Percentiles rank a stretch among this genome's conserved stretches.
Evolutionary conservation across 192 early-diverging fungal genomes (phyloP).

Genomic region (Diversispora epigaea): DNA sequence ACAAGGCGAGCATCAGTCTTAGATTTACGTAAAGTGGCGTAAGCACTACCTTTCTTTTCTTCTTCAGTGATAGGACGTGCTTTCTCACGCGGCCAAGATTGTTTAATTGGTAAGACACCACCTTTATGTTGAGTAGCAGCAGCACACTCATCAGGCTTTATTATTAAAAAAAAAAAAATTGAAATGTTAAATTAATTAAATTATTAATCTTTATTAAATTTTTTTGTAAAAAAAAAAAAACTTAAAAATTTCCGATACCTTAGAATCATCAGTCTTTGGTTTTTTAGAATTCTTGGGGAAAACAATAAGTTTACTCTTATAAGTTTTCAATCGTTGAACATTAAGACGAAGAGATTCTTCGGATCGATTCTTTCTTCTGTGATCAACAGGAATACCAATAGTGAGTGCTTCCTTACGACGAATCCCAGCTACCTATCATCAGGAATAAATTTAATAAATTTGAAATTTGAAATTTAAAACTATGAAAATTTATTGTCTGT

Average conservation of each 20-base stretch:
- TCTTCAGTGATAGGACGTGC: conserved; percentile 55
- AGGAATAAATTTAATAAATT: conserved; percentile 4
- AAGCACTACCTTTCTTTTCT: conserved; percentile 60
- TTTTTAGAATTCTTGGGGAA: conserved; percentile 93
- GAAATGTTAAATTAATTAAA: conserved; percentile 4
- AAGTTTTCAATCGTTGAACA: conserved; percentile 90
- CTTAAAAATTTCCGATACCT: conserved; percentile 38
- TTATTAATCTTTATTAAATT: neutral
- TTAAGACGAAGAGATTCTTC: conserved; percentile 92
- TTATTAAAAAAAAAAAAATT: neutral
- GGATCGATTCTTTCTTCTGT: conserved; percentile 94
- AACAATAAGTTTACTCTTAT: conserved; percentile 93
- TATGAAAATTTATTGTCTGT: neutral
- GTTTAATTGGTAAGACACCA: conserved; percentile 67
- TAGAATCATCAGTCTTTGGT: conserved; percentile 76
- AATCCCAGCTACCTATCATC: conserved; percentile 80
- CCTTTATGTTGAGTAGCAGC: conserved; percentile 66
- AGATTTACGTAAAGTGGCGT: conserved; percentile 75
- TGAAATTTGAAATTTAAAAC: neutral
- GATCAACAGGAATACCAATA: conserved; percentile 96
- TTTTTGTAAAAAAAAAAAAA: conserved; percentile 28
- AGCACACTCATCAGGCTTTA: conserved; percentile 50
- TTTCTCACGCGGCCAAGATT: conserved; percentile 48
- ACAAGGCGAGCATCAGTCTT: conserved; percentile 70
- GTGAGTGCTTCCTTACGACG: conserved; percentile 88